Evolutionary conservation across 257 asterid genomes (phyloP).

Genomic region (Solanum sparsipilum): DNA sequence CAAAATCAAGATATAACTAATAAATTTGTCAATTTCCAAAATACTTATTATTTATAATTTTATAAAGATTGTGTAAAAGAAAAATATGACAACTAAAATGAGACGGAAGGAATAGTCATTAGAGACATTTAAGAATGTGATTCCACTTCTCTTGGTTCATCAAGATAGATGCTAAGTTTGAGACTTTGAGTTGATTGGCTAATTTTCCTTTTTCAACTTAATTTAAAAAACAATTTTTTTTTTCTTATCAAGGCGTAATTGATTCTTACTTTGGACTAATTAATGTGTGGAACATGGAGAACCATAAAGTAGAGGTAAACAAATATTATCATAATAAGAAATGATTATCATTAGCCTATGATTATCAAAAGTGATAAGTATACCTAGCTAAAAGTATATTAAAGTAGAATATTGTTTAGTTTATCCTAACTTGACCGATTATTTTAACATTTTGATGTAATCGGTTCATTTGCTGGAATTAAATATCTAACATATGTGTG

Average conservation of each 20-base stretch:
- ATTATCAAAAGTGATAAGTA: neutral
- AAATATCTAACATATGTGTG: neutral
- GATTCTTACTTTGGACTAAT: neutral
- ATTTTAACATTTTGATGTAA: neutral
- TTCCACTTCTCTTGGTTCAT: conserved; percentile 30
- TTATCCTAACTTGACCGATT: neutral
- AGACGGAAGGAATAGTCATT: neutral
- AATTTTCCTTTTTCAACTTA: neutral
- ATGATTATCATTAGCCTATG: neutral
- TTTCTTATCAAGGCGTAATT: neutral
- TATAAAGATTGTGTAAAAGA: too few relatives aligned
- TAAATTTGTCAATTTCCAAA: too few relatives aligned
- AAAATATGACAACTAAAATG: too few relatives aligned
- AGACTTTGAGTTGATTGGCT: conserved; percentile 20
- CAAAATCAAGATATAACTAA: neutral
- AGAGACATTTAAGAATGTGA: conserved; percentile 16
- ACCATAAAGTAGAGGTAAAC: neutral
- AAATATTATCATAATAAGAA: neutral
- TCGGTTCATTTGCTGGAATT: neutral
- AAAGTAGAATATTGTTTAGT: neutral
- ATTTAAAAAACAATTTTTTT: neutral
- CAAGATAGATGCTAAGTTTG: conserved; percentile 26
- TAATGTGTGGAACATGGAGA: neutral
- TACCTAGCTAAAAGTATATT: neutral
- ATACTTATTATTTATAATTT: too few relatives aligned